Conservation (phyloP, 2,329 filamentous ascomycete species). For the Ophiocordyceps unilateralis region DNA sequence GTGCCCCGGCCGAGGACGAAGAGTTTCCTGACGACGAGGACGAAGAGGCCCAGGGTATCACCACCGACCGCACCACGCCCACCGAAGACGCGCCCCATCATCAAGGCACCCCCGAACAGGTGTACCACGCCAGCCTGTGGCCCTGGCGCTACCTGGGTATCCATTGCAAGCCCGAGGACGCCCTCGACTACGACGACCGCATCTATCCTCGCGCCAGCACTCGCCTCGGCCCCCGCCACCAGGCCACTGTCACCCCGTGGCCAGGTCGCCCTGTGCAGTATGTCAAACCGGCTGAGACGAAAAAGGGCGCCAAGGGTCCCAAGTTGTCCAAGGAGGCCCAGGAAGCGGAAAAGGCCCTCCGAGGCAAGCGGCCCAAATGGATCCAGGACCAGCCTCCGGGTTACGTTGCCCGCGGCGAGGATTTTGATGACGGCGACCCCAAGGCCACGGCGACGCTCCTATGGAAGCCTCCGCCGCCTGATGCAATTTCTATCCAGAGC, state of each 20-base stretch:
- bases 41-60: conserved; percentile 38
- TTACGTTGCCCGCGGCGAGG: conserved; percentile 71
- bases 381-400: conserved; percentile 80
- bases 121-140: conserved; percentile 87
- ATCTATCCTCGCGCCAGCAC: conserved; percentile 95
- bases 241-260: conserved; percentile 75
- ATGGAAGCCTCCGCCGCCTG: conserved; percentile 57
- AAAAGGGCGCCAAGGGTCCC: conserved; percentile 64
- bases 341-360: conserved; percentile 65
- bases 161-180: conserved; percentile 89
- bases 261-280: conserved; percentile 75
- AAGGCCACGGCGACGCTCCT: conserved; percentile 57
- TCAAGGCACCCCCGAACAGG: conserved; percentile 63
- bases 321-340: conserved; percentile 68
- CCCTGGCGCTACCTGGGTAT: conserved; percentile 90
- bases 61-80: conserved; percentile 48
- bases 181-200: conserved; percentile 88
- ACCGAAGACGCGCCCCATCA: conserved; percentile 39
- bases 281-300: conserved; percentile 73
- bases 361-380: conserved; percentile 79
- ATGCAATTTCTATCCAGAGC: conserved; percentile 32
- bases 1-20: conserved; percentile 48
- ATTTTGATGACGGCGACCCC: conserved; percentile 52
- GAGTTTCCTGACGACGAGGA: conserved; percentile 54
- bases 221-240: conserved; percentile 75